Evolutionary conservation across 306 rosid genomes (phyloP).

Genomic region (Cotoneaster glaucophyllus): DNA sequence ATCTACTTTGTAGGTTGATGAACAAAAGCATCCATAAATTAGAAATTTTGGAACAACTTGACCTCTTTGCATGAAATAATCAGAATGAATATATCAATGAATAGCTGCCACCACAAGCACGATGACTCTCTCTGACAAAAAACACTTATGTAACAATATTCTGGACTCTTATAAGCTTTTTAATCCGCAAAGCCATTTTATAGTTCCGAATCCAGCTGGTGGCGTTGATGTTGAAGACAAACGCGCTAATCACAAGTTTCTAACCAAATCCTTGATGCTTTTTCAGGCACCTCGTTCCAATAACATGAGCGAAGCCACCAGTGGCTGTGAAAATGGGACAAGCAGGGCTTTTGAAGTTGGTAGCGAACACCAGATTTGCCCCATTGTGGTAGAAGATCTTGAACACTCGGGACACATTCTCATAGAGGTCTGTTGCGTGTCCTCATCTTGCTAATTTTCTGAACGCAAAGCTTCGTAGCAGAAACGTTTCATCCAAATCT

Average conservation of each 20-base stretch:
- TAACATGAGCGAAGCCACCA: constrained; percentile 19
- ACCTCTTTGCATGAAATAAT: too few species aligned
- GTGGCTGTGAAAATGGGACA: constrained; percentile 40
- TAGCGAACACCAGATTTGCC: constrained; percentile 47
- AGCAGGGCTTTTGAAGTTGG: constrained; percentile 63
- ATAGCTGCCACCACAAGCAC: too few species aligned
- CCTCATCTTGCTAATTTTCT: too few species aligned
- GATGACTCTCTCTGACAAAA: neutral
- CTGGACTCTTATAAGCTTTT: neutral
- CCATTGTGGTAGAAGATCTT: constrained; percentile 83
- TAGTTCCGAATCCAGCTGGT: neutral
- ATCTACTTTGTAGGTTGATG: too few species aligned
- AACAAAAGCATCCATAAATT: too few species aligned
- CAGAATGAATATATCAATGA: too few species aligned
- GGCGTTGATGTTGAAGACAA: neutral
- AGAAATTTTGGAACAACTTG: too few species aligned
- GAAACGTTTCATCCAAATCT: neutral
- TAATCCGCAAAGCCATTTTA: neutral
- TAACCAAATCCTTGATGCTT: neutral
- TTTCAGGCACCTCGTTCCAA: constrained; percentile 40
- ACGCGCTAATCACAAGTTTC: neutral
- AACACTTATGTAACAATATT: neutral
- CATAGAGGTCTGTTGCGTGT: constrained; percentile 46
- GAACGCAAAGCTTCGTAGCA: neutral
- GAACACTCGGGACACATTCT: constrained; percentile 69